These are phyloP conservation scores for Persicaria maculosa DNA, from an alignment of 148 eudicot genomes.

Conservation along the genomic window DNA sequence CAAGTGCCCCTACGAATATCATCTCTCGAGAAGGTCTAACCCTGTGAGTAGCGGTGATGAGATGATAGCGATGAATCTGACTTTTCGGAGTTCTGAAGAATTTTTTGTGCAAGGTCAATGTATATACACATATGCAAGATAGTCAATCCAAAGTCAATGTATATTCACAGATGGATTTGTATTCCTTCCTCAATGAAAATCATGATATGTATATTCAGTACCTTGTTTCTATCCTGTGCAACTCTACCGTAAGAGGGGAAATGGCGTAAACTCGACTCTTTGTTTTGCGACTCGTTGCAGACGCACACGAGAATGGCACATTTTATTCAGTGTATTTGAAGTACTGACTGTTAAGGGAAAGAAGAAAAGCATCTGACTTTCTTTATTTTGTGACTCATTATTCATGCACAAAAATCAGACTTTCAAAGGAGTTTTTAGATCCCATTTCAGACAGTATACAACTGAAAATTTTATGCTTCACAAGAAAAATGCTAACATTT, in stretches of 20 bases:
- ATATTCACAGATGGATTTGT: neutral
- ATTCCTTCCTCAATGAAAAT: neutral
- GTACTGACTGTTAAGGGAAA: constrained; percentile 20
- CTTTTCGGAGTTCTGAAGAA: neutral
- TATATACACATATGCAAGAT: neutral
- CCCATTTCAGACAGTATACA: neutral
- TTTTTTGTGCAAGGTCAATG: neutral
- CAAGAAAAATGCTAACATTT: too few species aligned
- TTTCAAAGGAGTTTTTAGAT: too few species aligned
- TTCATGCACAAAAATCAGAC: too few species aligned
- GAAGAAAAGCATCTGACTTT: neutral
- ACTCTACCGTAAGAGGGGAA: constrained; percentile 38
- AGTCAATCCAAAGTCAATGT: neutral
- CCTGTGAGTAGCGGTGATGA: constrained; percentile 23
- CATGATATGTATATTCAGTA: neutral
- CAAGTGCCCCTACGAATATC: too few species aligned
- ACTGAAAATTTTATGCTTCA: too few species aligned
- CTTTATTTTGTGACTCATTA: too few species aligned
- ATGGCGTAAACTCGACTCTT: constrained; percentile 53
- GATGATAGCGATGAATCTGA: constrained; percentile 16
- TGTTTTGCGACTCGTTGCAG: constrained; percentile 48
- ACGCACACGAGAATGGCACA: neutral
- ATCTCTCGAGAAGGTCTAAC: constrained; percentile 39
- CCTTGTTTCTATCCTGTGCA: neutral
- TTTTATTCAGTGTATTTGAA: constrained; percentile 5